Base-by-base conservation (phyloP, 164 flowering plant species). In the Vitis rupestris region DNA sequence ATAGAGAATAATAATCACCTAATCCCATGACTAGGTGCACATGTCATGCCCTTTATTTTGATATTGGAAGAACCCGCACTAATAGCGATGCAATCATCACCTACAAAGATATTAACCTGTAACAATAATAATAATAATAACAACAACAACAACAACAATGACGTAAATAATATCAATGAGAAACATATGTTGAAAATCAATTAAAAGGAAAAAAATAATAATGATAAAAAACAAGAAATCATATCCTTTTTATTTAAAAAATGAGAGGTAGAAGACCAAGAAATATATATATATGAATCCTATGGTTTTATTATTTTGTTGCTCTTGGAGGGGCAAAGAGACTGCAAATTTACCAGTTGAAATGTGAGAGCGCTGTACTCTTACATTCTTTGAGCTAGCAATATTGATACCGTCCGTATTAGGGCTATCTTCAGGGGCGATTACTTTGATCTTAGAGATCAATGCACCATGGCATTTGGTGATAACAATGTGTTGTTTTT, bases 31-130 rank as follows among this genome's bases (percentile, higher is more conserved):
- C 64, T 50, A 7, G 64, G 64, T 37, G 51, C 64, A 37, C 64
- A 61, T 10, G 17, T 15, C 1, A 61, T 61, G 23, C 64, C 64
- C 15, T 17, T 5, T 17, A 61, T 15, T 8, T 37, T 14, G 23
- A 61, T 61, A 10, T 44, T 12, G 12, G 64, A 61, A 14, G 19
- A 37, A 9, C 64, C 64, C 50, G 50, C 64, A n/a, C 50, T 61
- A n/a, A 61, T 44, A 14, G 64, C 64, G 30, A 61, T 15, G 50
- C 64, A 61, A 10, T 61, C 64, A 14, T 61, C 64, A 13, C 64
- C 64, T 61, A 44, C 37, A 31, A 31, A 31, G 37, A 3, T 31
- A 31, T 3, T 31, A 31, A 31, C 6, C 2, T 31, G 6, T 55
- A 58, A 58, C 61, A 58, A 17, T 0, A 19, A 9, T 0, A 17